phyloP scores from a whole-genome alignment of 1,139 yeast species.

The Kluyveromyces sp. region DNA sequence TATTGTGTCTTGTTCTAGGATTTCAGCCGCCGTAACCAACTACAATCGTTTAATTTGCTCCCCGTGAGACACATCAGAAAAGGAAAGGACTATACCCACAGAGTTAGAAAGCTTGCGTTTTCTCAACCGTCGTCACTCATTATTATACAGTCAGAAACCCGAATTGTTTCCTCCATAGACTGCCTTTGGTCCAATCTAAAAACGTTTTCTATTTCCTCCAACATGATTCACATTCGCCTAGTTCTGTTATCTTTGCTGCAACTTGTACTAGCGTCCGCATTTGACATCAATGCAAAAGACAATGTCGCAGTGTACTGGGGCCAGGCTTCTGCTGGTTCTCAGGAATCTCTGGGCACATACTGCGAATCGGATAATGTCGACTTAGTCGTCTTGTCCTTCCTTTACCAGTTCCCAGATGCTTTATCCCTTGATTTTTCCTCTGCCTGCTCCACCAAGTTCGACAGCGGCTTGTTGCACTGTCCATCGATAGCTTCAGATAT shows the following conservation, averaged over 20 bases:
- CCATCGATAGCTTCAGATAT: conserved; percentile 67
- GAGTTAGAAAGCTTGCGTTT: neutral
- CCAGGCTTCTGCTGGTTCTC: conserved; percentile 74
- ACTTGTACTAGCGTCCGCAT: conserved; percentile 27
- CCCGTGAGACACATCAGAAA: neutral
- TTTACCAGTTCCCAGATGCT: conserved; percentile 50
- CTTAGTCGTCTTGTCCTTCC: conserved; percentile 64
- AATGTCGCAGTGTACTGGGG: conserved; percentile 90
- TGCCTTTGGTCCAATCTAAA: neutral
- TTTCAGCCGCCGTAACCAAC: neutral
- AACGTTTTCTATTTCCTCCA: neutral
- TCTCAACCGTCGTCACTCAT: neutral
- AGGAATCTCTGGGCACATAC: conserved; percentile 55
- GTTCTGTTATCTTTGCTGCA: conserved; percentile 6
- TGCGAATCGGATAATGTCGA: conserved; percentile 67
- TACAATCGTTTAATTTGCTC: neutral
- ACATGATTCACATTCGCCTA: neutral
- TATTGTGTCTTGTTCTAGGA: neutral
- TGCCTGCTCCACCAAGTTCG: conserved; percentile 50
- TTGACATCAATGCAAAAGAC: conserved; percentile 41
- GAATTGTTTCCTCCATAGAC: neutral
- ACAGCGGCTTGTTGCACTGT: conserved; percentile 55
- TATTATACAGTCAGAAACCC: neutral
- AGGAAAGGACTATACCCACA: neutral
- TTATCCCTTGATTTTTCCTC: conserved; percentile 61